Evolutionary conservation across 441 rosid species (phyloP), one percentile per base, ranked within the genome.

Genomic region (Biscutella laevigata): DNA sequence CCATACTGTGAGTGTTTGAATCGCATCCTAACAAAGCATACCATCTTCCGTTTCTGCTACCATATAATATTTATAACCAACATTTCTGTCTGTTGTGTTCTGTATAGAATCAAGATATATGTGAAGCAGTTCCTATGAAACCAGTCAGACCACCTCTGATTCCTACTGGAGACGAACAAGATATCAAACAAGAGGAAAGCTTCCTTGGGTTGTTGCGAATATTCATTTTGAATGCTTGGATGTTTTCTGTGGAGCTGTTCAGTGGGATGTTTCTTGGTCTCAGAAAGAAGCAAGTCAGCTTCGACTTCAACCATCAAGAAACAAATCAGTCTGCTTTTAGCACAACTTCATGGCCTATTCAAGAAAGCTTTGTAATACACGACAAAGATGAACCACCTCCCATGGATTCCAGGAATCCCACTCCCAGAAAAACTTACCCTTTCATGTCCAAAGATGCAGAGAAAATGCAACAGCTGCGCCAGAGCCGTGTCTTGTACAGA

Each of bases 371-470:
- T 53, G 79, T 81, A 38, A 84, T 90, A 55, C 82, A 74, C 3
- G 87, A 82, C 8, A 86, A 77, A 53, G 97, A 86, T 24, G 94
- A 79, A 65, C 94, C 95, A 12, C 97, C 97, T 44, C 76, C 91
- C 4, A 45, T 76, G 2, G 94, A 86, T 38, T 28, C 91, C 62
- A 69, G 88, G 74, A 74, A 83, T 36, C 84, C 88, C 16, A 90
- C 95, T 9, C 95, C 92, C 0, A 65, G 69, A 53, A 90, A 90
- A 72, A 81, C 77, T 1, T 90, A 90, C 54, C 35, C 97, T 14
- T 90, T 86, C 76, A 86, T 90, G 97, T 84, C 95, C 47, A 90
- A 79, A 74, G 92, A 84, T 29, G 81, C 92, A 0, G 94, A 90
- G 67, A 90, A 81, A 65, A 67, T 82, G 58, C 85, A 82, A 22